phyloP scores from a whole-genome alignment of 106 monocot species.

The Posidonia australis region DNA sequence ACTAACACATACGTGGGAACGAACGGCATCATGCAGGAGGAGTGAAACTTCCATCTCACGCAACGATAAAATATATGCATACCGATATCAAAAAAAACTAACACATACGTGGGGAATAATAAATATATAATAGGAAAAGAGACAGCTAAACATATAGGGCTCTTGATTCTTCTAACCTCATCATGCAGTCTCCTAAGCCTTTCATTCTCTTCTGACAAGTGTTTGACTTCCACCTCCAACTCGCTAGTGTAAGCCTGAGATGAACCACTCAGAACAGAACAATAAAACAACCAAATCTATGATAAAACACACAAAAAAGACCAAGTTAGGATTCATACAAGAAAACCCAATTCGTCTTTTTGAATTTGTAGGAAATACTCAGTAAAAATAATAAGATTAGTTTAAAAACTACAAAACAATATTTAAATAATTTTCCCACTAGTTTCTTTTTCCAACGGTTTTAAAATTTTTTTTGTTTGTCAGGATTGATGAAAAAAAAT shows the following conservation, averaged over 20 bases:
- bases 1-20: not conserved
- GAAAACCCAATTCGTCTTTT: not conserved
- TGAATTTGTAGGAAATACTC: too few species aligned
- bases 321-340: not conserved
- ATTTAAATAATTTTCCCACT: too few species aligned
- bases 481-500: too few species aligned
- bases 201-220: constrained; percentile 32
- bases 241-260: constrained; percentile 52
- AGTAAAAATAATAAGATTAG: not conserved
- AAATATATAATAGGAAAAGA: not conserved
- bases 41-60: too few species aligned
- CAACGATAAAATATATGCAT: too few species aligned
- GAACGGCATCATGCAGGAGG: too few species aligned
- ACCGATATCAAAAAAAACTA: too few species aligned
- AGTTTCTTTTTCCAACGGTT: too few species aligned
- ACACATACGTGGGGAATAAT: too few species aligned
- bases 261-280: not conserved
- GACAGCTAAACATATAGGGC: not conserved
- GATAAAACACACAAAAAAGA: not conserved
- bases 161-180: constrained; percentile 25
- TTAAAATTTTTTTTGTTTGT: too few species aligned
- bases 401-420: not conserved
- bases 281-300: not conserved
- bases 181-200: constrained; percentile 37
- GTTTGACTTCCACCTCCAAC: constrained; percentile 38